These are phyloP conservation scores for Cladobotryum mycophilum DNA, from an alignment of 2,329 filamentous ascomycete species.

Conservation along the genomic window DNA sequence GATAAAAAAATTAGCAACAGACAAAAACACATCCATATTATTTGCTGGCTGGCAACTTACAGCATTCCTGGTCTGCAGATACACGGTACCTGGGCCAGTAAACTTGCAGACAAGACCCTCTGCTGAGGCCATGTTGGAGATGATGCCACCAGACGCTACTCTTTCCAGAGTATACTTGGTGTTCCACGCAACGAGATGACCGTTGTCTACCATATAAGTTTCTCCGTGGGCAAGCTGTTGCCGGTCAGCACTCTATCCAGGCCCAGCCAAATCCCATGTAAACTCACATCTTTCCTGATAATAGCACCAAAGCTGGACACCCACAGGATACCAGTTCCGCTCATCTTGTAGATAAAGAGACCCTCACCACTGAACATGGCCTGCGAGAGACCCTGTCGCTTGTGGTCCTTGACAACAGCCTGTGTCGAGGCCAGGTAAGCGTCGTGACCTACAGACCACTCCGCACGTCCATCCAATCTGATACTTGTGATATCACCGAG, in stretches of 20 bases:
- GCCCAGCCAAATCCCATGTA: neutral
- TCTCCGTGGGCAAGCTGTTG: conserved; percentile 58
- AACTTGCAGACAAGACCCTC: conserved; percentile 96
- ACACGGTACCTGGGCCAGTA: conserved; percentile 82
- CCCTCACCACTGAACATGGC: conserved; percentile 94
- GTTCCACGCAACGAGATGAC: conserved; percentile 94
- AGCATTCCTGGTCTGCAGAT: conserved; percentile 86
- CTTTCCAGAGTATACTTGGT: conserved; percentile 89
- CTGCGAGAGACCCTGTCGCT: conserved; percentile 79
- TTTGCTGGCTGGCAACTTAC: conserved; percentile 36
- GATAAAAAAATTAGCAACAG: neutral
- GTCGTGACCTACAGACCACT: conserved; percentile 83
- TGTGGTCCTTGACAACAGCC: conserved; percentile 81
- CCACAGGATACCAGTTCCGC: conserved; percentile 77
- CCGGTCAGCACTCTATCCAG: conserved; percentile 8
- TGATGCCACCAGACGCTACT: conserved; percentile 81
- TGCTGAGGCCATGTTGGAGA: conserved; percentile 74
- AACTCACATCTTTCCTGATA: conserved; percentile 80
- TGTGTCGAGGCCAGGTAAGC: conserved; percentile 80
- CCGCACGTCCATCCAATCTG: conserved; percentile 61
- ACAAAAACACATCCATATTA: neutral
- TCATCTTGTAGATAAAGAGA: conserved; percentile 81
- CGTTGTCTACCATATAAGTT: conserved; percentile 88
- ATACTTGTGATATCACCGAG: conserved; percentile 84
- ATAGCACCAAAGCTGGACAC: conserved; percentile 92